Percentiles rank a stretch among this genome's conserved stretches.
phyloP scores from a whole-genome alignment of 176 grass and related monocot genomes.

The Secale cereale region DNA sequence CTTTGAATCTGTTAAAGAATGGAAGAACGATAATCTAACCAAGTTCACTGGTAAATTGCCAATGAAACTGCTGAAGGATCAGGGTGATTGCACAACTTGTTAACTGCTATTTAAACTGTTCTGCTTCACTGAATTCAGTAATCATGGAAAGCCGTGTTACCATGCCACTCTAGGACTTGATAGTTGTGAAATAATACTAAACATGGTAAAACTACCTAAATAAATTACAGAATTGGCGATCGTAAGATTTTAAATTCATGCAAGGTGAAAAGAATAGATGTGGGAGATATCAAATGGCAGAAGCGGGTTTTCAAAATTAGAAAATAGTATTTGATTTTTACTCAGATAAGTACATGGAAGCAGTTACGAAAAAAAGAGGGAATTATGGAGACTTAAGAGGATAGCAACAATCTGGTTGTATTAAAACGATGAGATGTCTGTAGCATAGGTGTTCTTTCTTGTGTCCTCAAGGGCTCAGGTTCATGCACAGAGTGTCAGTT shows the following conservation, averaged over 20 bases:
- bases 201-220: background rate
- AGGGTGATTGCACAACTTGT: background rate
- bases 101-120: background rate
- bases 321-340: background rate
- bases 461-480: background rate
- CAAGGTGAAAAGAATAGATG: background rate
- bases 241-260: background rate
- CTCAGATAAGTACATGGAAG: background rate
- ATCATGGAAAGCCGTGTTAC: background rate
- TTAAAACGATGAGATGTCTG: no score
- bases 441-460: background rate
- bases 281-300: background rate
- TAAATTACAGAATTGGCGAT: background rate
- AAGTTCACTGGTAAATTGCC: background rate
- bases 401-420: background rate
- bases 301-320: background rate
- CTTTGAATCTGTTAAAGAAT: constrained; percentile 61
- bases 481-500: background rate
- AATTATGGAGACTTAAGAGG: background rate
- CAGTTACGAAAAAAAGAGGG: background rate
- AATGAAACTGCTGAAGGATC: background rate
- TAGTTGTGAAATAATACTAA: background rate
- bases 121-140: background rate
- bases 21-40: background rate
- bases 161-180: background rate